Percentiles rank a stretch among this genome's conserved stretches.
phyloP scores from a whole-genome alignment of 2,329 filamentous ascomycete genomes.

The Colletotrichum graminicola region DNA sequence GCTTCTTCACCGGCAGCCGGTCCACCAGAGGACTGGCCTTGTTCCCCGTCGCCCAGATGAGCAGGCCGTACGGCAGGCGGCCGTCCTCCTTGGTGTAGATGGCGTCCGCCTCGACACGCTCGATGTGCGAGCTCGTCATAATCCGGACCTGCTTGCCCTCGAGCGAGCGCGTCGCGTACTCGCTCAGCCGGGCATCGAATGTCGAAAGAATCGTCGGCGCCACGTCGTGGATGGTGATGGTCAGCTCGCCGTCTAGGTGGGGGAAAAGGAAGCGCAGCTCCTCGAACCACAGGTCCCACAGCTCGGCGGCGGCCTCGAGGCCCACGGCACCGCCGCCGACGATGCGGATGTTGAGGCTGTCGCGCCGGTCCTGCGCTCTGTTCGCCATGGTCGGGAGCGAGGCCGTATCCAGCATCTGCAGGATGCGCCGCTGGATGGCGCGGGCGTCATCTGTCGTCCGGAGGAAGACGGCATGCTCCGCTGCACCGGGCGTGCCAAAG shows the following conservation, averaged over 20 bases:
- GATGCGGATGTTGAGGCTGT: slow-evolving; percentile 94
- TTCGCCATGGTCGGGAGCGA: slow-evolving; percentile 93
- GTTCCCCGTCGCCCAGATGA: slow-evolving; percentile 98
- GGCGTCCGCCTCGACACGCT: slow-evolving; percentile 72
- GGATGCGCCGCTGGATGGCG: slow-evolving; percentile 96
- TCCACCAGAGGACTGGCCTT: slow-evolving; percentile 32
- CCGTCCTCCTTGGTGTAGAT: slow-evolving; percentile 94
- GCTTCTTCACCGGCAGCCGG: slow-evolving; percentile 22
- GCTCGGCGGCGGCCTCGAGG: slow-evolving; percentile 97
- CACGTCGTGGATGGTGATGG: slow-evolving; percentile 96
- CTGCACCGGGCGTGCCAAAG: slow-evolving; percentile 96
- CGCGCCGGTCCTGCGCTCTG: slow-evolving; percentile 82
- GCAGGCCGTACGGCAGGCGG: slow-evolving; percentile 90
- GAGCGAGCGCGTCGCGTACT: slow-evolving; percentile 73
- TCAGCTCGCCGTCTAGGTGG: slow-evolving; percentile 93
- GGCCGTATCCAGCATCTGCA: slow-evolving; percentile 98
- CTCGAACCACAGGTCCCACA: slow-evolving; percentile 98
- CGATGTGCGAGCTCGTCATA: slow-evolving; percentile 26
- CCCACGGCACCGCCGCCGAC: slow-evolving; percentile 94
- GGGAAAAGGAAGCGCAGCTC: slow-evolving; percentile 98
- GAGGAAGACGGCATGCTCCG: slow-evolving; percentile 95
- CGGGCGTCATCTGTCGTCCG: slow-evolving; percentile 98
- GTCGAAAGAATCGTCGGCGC: slow-evolving; percentile 96
- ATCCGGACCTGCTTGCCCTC: slow-evolving; percentile 24
- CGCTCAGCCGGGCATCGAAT: slow-evolving; percentile 98